Conservation (phyloP, 2,329 filamentous ascomycete genomes). For the Waltergamsia citrina region DNA sequence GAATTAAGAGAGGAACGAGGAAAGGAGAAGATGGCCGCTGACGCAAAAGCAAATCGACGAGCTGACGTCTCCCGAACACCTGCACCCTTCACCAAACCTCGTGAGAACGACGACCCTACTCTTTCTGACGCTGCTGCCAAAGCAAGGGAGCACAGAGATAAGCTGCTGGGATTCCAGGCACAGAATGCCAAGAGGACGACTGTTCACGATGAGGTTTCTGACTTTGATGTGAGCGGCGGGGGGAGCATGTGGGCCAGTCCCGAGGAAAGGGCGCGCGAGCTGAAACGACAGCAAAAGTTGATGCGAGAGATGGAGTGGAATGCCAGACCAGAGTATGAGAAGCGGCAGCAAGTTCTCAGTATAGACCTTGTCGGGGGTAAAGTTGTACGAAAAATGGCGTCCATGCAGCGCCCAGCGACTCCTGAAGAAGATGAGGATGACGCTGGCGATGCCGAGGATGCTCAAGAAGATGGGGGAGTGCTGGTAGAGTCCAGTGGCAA, state of each 20-base stretch:
- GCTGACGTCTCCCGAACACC: conserved; percentile 55
- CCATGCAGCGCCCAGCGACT: conserved; percentile 46
- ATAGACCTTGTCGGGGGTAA: conserved; percentile 74
- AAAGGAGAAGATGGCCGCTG: conserved; percentile 73
- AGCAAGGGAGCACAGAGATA: conserved; percentile 72
- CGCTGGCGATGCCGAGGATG: conserved; percentile 14
- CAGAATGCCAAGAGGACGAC: conserved; percentile 78
- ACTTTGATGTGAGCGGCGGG: conserved; percentile 42
- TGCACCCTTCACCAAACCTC: conserved; percentile 45
- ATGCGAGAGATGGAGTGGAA: conserved; percentile 83
- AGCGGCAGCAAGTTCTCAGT: conserved; percentile 73
- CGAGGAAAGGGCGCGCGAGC: conserved; percentile 69
- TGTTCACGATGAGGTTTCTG: conserved; percentile 73
- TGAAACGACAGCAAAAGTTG: conserved; percentile 79
- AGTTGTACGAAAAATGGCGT: conserved; percentile 63
- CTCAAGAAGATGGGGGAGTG: conserved; percentile 12
- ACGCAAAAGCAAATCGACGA: conserved; percentile 60
- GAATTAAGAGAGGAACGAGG: conserved; percentile 80
- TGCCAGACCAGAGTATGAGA: conserved; percentile 78
- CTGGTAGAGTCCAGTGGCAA: conserved; percentile 25
- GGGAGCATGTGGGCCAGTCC: conserved; percentile 72
- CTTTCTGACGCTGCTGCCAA: conserved; percentile 52
- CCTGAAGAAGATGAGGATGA: conserved; percentile 31
- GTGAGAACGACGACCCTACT: conserved; percentile 19
- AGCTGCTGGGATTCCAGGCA: conserved; percentile 70